These are phyloP conservation scores for Tetracentron sinense DNA, from an alignment of 164 flowering plant species.

Conservation along the genomic window DNA sequence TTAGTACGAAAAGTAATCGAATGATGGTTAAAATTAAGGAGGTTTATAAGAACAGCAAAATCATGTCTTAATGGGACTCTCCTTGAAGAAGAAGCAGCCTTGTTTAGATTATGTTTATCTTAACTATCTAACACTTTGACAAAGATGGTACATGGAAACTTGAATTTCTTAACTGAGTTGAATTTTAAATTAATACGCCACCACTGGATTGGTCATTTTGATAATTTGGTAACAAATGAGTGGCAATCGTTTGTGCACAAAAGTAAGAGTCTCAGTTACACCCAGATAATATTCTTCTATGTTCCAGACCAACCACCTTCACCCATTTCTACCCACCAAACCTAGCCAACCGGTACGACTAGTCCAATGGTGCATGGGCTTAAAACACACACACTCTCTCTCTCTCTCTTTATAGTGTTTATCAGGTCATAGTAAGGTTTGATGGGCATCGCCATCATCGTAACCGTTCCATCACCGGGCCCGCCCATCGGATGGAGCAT, in stretches of 20 bases:
- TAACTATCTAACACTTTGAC: conserved; percentile 74
- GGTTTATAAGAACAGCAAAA: not conserved
- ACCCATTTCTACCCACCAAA: conserved; percentile 46
- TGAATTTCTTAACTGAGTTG: not conserved
- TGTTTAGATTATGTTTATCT: conserved; percentile 3
- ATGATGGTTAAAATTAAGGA: not conserved
- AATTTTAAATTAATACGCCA: no score
- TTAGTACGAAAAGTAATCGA: not conserved
- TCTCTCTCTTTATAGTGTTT: no score
- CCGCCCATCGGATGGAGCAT: no score
- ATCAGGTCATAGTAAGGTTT: no score
- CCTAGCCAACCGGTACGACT: conserved; percentile 5
- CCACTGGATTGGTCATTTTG: no score
- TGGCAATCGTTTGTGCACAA: no score
- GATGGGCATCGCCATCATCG: no score
- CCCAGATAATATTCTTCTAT: not conserved
- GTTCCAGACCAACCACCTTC: conserved; percentile 40
- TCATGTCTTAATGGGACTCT: not conserved
- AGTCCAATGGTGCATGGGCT: conserved; percentile 19
- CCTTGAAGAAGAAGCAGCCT: not conserved
- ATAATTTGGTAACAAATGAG: no score
- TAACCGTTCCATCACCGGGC: no score
- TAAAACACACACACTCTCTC: no score
- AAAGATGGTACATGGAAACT: conserved; percentile 31
- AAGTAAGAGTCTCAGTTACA: not conserved